A percentile compares a stretch with the other conserved stretches of the same genome.
These are phyloP conservation scores for Xerocomellus dryophilus DNA, from an alignment of 768 basidiomycete species.

Conservation along the genomic window DNA sequence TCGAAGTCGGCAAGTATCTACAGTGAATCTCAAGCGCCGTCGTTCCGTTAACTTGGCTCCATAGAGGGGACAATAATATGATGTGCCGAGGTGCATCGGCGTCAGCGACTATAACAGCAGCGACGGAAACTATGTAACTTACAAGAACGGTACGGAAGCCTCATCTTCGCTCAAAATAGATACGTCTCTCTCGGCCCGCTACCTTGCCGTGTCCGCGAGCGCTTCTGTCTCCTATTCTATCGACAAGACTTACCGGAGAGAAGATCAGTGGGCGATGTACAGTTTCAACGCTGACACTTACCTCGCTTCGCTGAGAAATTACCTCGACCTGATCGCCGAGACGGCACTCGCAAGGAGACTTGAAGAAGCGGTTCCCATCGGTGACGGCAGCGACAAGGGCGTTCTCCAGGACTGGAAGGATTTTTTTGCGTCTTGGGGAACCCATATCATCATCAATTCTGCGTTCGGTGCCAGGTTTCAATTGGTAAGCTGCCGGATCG, in stretches of 20 bases:
- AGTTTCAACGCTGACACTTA: slow-evolving; percentile 15
- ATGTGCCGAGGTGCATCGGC: slow-evolving; percentile 1
- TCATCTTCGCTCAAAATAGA: background rate
- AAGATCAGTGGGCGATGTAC: slow-evolving; percentile 18
- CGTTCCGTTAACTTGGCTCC: background rate
- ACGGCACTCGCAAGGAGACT: background rate
- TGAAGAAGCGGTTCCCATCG: background rate
- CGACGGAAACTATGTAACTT: slow-evolving; percentile 5
- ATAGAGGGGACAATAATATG: background rate
- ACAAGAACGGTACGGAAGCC: background rate
- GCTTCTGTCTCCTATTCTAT: slow-evolving; percentile 13
- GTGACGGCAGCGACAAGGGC: background rate
- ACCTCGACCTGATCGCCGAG: slow-evolving; percentile 3
- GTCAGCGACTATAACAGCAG: background rate
- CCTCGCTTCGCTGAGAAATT: slow-evolving; percentile 9
- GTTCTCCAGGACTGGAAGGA: slow-evolving; percentile 1
- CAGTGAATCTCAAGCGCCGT: background rate
- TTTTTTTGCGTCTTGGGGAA: slow-evolving; percentile 2
- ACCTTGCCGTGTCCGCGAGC: slow-evolving; percentile 10
- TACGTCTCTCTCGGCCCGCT: slow-evolving; percentile 2
- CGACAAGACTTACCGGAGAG: slow-evolving; percentile 9
- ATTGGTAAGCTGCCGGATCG: background rate
- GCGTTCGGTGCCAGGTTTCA: background rate
- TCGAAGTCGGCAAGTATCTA: background rate
- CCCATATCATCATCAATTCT: slow-evolving; percentile 1